Evolutionary conservation across 2,329 filamentous ascomycete species (phyloP).

Genomic region (Fusarium tricinctum): DNA sequence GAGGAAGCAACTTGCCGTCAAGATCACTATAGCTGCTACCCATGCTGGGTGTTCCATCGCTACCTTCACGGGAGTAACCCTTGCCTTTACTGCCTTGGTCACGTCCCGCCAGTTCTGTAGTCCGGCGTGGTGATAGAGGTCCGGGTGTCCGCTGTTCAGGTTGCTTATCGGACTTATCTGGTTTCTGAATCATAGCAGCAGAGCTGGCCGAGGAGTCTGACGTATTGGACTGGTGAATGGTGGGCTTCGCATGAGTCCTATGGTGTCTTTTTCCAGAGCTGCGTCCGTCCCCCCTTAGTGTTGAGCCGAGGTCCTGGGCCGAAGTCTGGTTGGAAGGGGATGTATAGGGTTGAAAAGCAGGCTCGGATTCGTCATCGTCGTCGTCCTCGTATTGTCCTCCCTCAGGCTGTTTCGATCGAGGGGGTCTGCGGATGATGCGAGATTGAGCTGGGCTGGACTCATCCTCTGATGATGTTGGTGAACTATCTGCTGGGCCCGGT

Average conservation of each 20-base stretch:
- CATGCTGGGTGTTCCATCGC: conserved; percentile 83
- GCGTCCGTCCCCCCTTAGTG: conserved; percentile 62
- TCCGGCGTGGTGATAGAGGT: conserved; percentile 71
- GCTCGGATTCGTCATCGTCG: conserved; percentile 70
- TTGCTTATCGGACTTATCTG: conserved; percentile 47
- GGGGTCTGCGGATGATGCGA: conserved; percentile 71
- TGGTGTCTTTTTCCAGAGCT: conserved; percentile 52
- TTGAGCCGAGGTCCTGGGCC: conserved; percentile 65
- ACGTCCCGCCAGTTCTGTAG: conserved; percentile 69
- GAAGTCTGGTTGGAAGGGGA: conserved; percentile 53
- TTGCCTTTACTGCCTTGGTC: conserved; percentile 66
- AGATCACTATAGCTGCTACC: conserved; percentile 90
- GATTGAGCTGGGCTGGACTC: conserved; percentile 69
- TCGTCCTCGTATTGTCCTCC: conserved; percentile 60
- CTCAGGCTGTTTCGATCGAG: conserved; percentile 63
- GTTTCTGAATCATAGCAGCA: conserved; percentile 56
- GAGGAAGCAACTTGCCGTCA: conserved; percentile 67
- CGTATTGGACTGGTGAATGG: conserved; percentile 65
- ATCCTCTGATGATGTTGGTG: conserved; percentile 60
- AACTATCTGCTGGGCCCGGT: conserved; percentile 56
- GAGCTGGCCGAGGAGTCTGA: conserved; percentile 75
- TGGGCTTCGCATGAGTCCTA: conserved; percentile 52
- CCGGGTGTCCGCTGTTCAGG: conserved; percentile 57
- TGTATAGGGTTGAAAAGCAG: conserved; percentile 67
- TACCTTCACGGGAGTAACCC: conserved; percentile 70